These are phyloP conservation scores for Aspergillus mulundensis DNA, from an alignment of 495 filamentous ascomycete species.

Conservation along the genomic window DNA sequence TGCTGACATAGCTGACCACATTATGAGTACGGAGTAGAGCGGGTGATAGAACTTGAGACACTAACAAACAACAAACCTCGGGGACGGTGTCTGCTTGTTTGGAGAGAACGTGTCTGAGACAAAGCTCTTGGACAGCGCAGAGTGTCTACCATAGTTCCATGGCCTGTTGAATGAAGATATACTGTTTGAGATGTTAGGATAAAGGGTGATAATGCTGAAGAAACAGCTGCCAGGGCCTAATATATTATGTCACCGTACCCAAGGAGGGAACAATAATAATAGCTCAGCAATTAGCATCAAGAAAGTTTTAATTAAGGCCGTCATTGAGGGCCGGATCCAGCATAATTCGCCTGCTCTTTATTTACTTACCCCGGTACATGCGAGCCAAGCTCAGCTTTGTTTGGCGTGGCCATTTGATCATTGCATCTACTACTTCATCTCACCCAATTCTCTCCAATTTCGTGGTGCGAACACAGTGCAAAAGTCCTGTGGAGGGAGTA, in stretches of 20 bases:
- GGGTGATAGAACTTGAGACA: background rate
- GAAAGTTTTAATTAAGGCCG: conserved; percentile 8
- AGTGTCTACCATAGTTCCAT: background rate
- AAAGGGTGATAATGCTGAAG: background rate
- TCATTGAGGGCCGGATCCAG: conserved; percentile 10
- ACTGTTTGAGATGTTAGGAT: background rate
- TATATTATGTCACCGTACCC: background rate
- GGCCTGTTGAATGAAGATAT: background rate
- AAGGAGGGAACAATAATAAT: background rate
- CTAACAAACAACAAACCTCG: background rate
- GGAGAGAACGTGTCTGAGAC: background rate
- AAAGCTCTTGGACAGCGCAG: background rate
- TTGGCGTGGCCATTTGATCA: no score
- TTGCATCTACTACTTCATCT: background rate
- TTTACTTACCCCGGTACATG: background rate
- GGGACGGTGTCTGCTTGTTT: background rate
- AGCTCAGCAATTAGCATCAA: background rate
- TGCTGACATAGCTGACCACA: background rate
- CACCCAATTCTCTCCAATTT: background rate
- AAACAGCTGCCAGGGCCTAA: background rate
- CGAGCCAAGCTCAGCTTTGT: no score
- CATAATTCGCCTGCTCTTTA: conserved; percentile 5
- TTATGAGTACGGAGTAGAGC: background rate
- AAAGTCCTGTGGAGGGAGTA: background rate
- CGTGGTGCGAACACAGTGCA: background rate